Conservation (phyloP, 805 yeast genomes). For the Teunomyces stri region DNA sequence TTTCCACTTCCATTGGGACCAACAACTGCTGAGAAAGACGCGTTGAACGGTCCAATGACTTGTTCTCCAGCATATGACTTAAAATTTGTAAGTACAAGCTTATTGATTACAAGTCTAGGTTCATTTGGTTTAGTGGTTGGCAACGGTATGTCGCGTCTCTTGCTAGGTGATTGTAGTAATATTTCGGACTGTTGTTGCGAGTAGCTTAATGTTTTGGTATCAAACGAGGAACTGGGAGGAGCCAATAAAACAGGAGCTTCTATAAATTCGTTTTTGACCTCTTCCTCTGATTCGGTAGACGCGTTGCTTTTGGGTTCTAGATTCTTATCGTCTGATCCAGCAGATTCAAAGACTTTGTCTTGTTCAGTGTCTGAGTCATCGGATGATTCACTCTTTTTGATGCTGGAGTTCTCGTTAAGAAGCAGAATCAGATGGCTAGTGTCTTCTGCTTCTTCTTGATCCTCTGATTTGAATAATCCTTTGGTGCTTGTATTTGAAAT, state of each 20-base stretch:
- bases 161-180: constrained; percentile 28
- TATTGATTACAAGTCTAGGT: constrained; percentile 71
- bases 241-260: background rate
- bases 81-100: constrained; percentile 76
- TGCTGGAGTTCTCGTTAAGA: background rate
- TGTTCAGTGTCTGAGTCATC: background rate
- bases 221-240: background rate
- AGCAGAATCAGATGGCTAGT: background rate
- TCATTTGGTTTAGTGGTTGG: constrained; percentile 18
- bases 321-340: constrained; percentile 1
- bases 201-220: constrained; percentile 18
- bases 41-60: constrained; percentile 89
- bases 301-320: constrained; percentile 6
- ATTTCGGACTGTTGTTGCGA: constrained; percentile 28
- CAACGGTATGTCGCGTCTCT: constrained; percentile 20
- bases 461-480: constrained; percentile 2
- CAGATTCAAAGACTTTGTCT: background rate
- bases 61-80: constrained; percentile 95
- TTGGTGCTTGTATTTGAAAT: background rate
- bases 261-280: background rate
- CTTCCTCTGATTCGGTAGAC: constrained; percentile 5
- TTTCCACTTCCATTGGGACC: constrained; percentile 99
- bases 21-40: constrained; percentile 93
- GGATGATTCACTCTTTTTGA: background rate
- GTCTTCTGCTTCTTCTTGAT: background rate